These are phyloP conservation scores for Penicillium nordicum DNA, from an alignment of 2,329 filamentous ascomycete species.

Conservation along the genomic window DNA sequence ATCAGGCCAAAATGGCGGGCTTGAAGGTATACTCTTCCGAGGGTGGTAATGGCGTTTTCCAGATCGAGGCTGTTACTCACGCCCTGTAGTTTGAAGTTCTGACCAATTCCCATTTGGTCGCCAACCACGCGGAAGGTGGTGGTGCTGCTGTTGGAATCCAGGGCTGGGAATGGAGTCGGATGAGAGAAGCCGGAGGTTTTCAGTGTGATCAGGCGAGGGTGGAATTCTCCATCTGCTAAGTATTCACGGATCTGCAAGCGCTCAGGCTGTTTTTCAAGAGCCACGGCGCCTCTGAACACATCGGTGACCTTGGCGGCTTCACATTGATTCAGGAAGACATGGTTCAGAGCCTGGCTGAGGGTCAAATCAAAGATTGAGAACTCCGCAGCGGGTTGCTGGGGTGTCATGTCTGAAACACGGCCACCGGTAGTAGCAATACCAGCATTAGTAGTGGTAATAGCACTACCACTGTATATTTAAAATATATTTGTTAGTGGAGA, in stretches of 20 bases:
- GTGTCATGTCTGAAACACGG: background rate
- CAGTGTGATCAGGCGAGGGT: slow-evolving; percentile 5
- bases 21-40: slow-evolving; percentile 15
- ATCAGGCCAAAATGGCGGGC: slow-evolving; percentile 10
- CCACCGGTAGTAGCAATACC: too few relatives aligned
- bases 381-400: background rate
- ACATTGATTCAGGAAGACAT: background rate
- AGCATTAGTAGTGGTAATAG: too few relatives aligned
- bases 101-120: slow-evolving; percentile 1
- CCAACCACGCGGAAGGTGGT: slow-evolving; percentile 2
- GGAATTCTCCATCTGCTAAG: slow-evolving; percentile 2
- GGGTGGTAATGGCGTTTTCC: background rate
- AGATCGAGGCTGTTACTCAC: slow-evolving; percentile 6
- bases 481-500: background rate
- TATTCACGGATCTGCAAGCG: slow-evolving; percentile 6
- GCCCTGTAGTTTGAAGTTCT: slow-evolving; percentile 4
- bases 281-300: background rate
- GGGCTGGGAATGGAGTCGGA: background rate
- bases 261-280: background rate
- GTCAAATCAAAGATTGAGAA: slow-evolving; percentile 2
- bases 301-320: background rate
- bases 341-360: background rate
- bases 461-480: background rate
- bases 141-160: background rate
- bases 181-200: background rate